Conservation (phyloP, 306 rosid genomes). For the Erythrophleum fordii region DNA sequence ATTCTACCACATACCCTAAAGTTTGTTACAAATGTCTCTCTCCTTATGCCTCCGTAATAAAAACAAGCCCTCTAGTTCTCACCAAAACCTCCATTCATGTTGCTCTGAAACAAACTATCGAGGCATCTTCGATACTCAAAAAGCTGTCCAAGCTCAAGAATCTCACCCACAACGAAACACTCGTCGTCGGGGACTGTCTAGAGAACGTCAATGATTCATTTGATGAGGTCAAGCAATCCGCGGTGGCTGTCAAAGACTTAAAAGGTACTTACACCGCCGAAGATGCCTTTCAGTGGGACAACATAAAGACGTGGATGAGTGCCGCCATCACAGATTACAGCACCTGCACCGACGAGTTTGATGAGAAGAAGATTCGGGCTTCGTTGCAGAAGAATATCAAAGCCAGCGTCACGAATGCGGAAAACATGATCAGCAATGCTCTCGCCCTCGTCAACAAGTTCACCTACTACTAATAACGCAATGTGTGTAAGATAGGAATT, state of each 20-base stretch:
- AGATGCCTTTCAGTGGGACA: conserved; percentile 29
- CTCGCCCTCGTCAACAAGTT: conserved; percentile 39
- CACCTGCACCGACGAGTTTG: conserved; percentile 55
- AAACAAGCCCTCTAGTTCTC: conserved; percentile 39
- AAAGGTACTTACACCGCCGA: neutral
- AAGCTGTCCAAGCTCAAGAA: conserved; percentile 25
- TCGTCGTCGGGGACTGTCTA: conserved; percentile 40
- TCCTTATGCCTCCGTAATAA: conserved; percentile 44
- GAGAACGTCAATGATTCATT: conserved; percentile 38
- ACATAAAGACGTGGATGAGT: conserved; percentile 62
- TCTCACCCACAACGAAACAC: conserved; percentile 36
- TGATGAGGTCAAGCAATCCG: conserved; percentile 41
- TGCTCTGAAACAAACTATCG: conserved; percentile 33
- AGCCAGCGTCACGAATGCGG: neutral
- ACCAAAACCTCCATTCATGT: conserved; percentile 35
- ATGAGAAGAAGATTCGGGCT: conserved; percentile 37
- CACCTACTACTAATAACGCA: neutral
- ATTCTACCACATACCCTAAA: conserved; percentile 42
- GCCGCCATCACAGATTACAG: conserved; percentile 47
- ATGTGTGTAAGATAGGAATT: neutral
- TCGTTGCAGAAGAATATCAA: conserved; percentile 37
- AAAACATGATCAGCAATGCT: conserved; percentile 39
- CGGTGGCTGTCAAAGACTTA: conserved; percentile 8
- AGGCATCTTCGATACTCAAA: neutral
- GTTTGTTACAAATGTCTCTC: conserved; percentile 49